Evolutionary conservation across 306 rosid species (phyloP), one percentile per base, ranked within the genome.

Genomic region (Acacia crassicarpa): DNA sequence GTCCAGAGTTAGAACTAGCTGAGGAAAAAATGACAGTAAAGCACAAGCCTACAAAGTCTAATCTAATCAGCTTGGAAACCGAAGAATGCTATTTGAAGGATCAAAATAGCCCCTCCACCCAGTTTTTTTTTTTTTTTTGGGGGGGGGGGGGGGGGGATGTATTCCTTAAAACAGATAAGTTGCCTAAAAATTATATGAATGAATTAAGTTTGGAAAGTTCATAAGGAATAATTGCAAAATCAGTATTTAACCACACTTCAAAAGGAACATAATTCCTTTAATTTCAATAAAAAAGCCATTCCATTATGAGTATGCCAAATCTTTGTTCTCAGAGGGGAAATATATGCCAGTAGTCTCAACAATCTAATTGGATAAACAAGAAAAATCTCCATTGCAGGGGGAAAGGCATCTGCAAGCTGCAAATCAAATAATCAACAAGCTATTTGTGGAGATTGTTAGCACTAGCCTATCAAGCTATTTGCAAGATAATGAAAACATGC

Each of bases 1-100:
- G 72, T 56, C 65, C 32, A 71, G 40, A 35, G 78, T 77, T 63
- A 68, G 56, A 46, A 84, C 69, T 51, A 78, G n/a, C 71, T 27
- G 40, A 83, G 66, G 77, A 71, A 58, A 86, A 81, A 51, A 71
- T 19, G 67, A 76, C 62, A 71, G 35, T 80, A 67, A 72, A 70
- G 35, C 49, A 75, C 54, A 74, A 69, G 75, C 75, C 38, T 43
- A 80, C 56, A 77, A 77, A 76, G 66, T 54, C 41, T 66, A 82
- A 20, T 25, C 25, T 72, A 32, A 78, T 43, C 61, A 61, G 46
- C 80, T 35, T 61, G 66, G 74, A 84, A 82, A 45, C 27, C 77
- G 19, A 88, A 73, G 10, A 80, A 75, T 61, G 78, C 32, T n/a
- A 30, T 58, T 22, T 10, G 6, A 22, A 58, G 65, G 63, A 68